Evolutionary conservation across 305 asterid species (phyloP).

Genomic region (Stenogyne calaminthoides): DNA sequence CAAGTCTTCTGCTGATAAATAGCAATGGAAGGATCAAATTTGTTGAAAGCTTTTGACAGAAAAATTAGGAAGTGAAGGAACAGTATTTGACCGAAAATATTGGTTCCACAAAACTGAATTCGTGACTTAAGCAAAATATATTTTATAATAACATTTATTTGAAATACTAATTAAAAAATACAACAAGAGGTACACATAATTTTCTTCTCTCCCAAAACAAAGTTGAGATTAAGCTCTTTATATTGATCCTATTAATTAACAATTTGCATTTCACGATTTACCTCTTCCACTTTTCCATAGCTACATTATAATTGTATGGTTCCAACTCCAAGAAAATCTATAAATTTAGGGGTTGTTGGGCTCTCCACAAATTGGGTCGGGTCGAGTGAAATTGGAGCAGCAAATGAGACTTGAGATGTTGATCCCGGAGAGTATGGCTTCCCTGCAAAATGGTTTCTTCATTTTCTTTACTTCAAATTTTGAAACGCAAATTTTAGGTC

Average conservation of each 20-base stretch:
- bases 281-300: neutral
- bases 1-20: too few species aligned
- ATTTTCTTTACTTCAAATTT: neutral
- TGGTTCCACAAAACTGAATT: too few species aligned
- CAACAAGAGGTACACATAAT: too few species aligned
- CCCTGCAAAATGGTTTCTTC: conserved; percentile 19
- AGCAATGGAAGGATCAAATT: too few species aligned
- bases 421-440: conserved; percentile 27
- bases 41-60: too few species aligned
- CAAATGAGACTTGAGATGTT: conserved; percentile 26
- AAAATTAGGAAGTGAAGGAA: too few species aligned
- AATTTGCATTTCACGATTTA: neutral
- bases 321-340: conserved; percentile 62
- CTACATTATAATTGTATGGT: conserved; percentile 13
- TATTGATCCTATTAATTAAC: neutral
- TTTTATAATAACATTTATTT: too few species aligned
- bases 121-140: too few species aligned
- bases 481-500: neutral
- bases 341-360: conserved; percentile 34
- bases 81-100: too few species aligned
- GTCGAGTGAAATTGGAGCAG: conserved; percentile 25
- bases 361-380: conserved; percentile 20
- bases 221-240: neutral
- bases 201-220: neutral
- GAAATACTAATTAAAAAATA: too few species aligned